These are phyloP conservation scores for Kazachstania martiniae DNA, from an alignment of 805 yeast genomes.

Conservation along the genomic window DNA sequence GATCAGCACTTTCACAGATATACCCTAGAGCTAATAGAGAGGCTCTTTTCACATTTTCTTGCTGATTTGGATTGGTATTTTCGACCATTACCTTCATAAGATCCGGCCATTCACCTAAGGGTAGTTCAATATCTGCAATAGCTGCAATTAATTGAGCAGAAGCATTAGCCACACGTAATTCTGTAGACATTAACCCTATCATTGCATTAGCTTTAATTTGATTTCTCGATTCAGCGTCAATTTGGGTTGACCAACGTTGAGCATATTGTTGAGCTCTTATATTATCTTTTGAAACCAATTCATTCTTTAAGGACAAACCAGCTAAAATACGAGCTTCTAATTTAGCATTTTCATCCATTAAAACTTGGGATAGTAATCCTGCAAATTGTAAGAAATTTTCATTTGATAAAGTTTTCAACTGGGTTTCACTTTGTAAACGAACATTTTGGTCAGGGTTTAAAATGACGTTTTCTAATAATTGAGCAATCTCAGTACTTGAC, in stretches of 20 bases:
- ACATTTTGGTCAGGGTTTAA: slow-evolving; percentile 52
- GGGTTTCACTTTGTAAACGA: slow-evolving; percentile 70
- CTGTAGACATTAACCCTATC: slow-evolving; percentile 50
- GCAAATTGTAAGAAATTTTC: slow-evolving; percentile 71
- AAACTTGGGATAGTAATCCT: slow-evolving; percentile 55
- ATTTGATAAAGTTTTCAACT: slow-evolving; percentile 57
- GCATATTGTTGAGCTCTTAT: slow-evolving; percentile 47
- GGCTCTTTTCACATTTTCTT: slow-evolving; percentile 73
- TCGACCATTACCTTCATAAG: slow-evolving; percentile 75
- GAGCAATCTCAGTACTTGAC: slow-evolving; percentile 43
- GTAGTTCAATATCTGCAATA: slow-evolving; percentile 91
- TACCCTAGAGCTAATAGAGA: slow-evolving; percentile 86
- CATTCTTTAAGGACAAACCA: slow-evolving; percentile 78
- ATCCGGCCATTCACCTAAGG: slow-evolving; percentile 79
- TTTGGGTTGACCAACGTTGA: slow-evolving; percentile 56
- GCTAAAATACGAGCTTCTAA: slow-evolving; percentile 88
- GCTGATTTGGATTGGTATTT: slow-evolving; percentile 70
- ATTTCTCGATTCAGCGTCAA: slow-evolving; percentile 44
- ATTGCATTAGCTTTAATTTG: slow-evolving; percentile 60
- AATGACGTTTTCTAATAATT: slow-evolving; percentile 70
- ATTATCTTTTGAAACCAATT: slow-evolving; percentile 70
- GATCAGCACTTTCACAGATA: slow-evolving; percentile 91
- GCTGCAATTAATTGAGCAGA: slow-evolving; percentile 94
- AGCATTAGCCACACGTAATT: slow-evolving; percentile 68
- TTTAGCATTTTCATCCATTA: slow-evolving; percentile 52